These are phyloP conservation scores for Fusarium papillatum DNA, from an alignment of 2,329 filamentous ascomycete species.

Conservation along the genomic window DNA sequence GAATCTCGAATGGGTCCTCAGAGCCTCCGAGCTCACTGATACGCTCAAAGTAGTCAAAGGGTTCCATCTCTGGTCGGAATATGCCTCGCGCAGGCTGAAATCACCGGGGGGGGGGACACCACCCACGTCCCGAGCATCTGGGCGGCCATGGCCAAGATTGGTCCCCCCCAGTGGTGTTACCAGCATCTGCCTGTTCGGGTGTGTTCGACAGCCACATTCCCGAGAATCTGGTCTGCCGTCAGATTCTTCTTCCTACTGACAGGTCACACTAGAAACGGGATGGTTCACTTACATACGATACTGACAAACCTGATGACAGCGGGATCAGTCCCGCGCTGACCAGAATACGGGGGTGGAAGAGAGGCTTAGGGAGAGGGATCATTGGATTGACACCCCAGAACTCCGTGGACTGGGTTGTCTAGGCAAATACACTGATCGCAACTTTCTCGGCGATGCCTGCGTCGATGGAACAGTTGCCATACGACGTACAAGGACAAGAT, in stretches of 20 bases:
- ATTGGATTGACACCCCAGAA: conserved; percentile 28
- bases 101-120: conserved; percentile 9
- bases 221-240: conserved; percentile 36
- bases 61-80: conserved; percentile 8
- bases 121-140: conserved; percentile 11
- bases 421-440: conserved; percentile 21
- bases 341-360: conserved; percentile 12
- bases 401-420: not conserved
- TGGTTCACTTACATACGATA: conserved; percentile 18
- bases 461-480: conserved; percentile 7
- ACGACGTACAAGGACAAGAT: conserved; percentile 15
- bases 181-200: conserved; percentile 28
- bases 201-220: conserved; percentile 35
- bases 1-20: conserved; percentile 24
- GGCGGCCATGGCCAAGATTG: conserved; percentile 24
- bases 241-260: conserved; percentile 38
- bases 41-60: conserved; percentile 7
- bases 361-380: not conserved
- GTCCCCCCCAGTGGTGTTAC: conserved; percentile 15
- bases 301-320: conserved; percentile 28
- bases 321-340: conserved; percentile 39
- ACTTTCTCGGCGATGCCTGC: conserved; percentile 10
- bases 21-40: conserved; percentile 1
- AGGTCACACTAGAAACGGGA: conserved; percentile 15
- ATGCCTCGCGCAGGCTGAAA: conserved; percentile 16